These are phyloP conservation scores for Corymbia maculata DNA, from an alignment of 345 rosid species.

Conservation along the genomic window DNA sequence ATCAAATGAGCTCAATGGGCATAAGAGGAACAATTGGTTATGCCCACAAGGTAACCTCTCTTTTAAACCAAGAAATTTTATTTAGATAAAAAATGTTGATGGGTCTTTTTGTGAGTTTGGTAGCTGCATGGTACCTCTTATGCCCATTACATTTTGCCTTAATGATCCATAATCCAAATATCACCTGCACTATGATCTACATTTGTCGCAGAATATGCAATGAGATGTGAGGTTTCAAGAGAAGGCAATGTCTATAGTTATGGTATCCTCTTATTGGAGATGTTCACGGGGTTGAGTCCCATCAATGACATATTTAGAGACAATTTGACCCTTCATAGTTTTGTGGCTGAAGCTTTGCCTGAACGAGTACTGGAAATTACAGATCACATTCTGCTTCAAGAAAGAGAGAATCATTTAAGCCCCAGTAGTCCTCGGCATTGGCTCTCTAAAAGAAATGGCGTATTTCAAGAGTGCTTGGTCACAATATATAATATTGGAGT, in stretches of 20 bases:
- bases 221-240: not conserved
- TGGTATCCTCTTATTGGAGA: not conserved
- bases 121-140: not conserved
- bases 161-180: too few relatives aligned
- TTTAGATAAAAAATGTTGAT: not conserved
- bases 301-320: not conserved
- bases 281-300: not conserved
- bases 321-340: not conserved
- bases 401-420: not conserved
- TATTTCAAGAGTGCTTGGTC: not conserved
- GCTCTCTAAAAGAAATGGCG: not conserved
- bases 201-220: not conserved
- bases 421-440: not conserved
- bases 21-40: not conserved
- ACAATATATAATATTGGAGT: not conserved
- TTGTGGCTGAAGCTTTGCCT: not conserved
- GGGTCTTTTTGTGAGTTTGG: not conserved
- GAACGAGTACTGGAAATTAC: not conserved
- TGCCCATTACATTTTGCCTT: not conserved
- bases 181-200: fast-evolving
- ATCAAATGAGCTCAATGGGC: not conserved
- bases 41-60: not conserved
- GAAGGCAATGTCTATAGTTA: not conserved
- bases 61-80: not conserved
- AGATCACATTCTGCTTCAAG: not conserved